Evolutionary conservation across 2,329 filamentous ascomycete genomes (phyloP), one percentile per base, ranked within the genome.

Genomic region (Diplodia mutila): DNA sequence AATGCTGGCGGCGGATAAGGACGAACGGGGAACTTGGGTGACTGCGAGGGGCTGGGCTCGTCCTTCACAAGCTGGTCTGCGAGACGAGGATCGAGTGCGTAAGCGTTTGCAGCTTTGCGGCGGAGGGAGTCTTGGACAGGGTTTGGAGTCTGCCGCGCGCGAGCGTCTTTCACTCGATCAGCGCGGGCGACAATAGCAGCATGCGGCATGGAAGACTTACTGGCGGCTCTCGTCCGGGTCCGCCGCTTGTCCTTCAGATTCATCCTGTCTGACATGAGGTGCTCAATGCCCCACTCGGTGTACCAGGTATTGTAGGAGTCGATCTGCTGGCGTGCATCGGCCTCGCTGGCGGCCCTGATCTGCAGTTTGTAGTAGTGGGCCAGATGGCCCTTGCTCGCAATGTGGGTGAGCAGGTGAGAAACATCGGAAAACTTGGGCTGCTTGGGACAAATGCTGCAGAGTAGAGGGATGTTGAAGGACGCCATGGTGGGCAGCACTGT

Each of bases 311-410:
- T 89, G 75, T 93, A 97, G 53, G 85, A 81, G 42, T 88, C 84
- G 53, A 97, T 83, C 37, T 86, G 78, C 12, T 85, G 77, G 27
- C 85, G 84, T n/a, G 90, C 88, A n/a, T 81, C 81, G n/a, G 84
- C 78, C 69, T 96, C 91, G 54, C 86, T 84, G 65, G 88, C 85
- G 66, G 90, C 87, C 67, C 87, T 87, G 71, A 97, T 87, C 73
- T 92, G 90, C 64, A 93, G 85, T 74, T 92, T 93, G 81, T 94
- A 96, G 74, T 92, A 89, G 76, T 92, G 87, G 69, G 93, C 89
- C 39, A 97, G 83, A 77, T 98, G 94, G n/a, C 91, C 91, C 77
- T 97, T 97, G 71, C 94, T 97, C 69, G 91, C 89, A 70, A 97
- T 88, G 76, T 98, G 94, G 14, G 94, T 98, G 75, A 98, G 87